Conservation (phyloP, 75 land plant species). For the Ceratopteris richardii region DNA sequence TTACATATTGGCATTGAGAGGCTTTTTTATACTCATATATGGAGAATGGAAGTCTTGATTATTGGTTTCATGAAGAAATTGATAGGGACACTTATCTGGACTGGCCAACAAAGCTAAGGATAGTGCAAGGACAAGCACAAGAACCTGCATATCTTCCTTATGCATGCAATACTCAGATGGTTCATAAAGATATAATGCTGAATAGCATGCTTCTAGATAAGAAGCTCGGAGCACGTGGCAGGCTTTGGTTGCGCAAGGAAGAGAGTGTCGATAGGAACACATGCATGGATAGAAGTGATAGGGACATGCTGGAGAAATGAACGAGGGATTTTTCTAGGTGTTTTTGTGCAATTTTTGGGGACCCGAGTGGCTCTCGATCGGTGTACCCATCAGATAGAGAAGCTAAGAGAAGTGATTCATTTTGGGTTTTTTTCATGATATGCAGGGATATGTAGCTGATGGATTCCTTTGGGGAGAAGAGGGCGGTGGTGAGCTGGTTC, state of each 20-base stretch:
- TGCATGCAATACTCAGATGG: slow-evolving; percentile 51
- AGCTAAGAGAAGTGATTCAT: too few species aligned
- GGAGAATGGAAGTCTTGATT: slow-evolving; percentile 74
- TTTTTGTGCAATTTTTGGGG: too few species aligned
- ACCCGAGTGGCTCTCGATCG: too few species aligned
- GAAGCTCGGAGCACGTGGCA: slow-evolving; percentile 61
- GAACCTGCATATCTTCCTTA: slow-evolving; percentile 64
- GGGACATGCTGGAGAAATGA: too few species aligned
- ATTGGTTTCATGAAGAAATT: slow-evolving; percentile 59
- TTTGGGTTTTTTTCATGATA: too few species aligned
- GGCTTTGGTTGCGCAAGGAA: slow-evolving; percentile 72
- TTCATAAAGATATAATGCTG: slow-evolving; percentile 67
- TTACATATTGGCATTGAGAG: slow-evolving; percentile 43
- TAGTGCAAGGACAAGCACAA: slow-evolving; percentile 53
- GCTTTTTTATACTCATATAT: slow-evolving; percentile 59
- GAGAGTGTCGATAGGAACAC: slow-evolving; percentile 50
- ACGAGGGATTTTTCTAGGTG: too few species aligned
- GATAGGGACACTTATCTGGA: slow-evolving; percentile 36
- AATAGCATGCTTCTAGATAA: slow-evolving; percentile 68
- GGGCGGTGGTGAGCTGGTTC: too few species aligned
- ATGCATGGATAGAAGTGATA: slow-evolving; percentile 61
- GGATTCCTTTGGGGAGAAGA: too few species aligned
- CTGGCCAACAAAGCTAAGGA: slow-evolving; percentile 43
- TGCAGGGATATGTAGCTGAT: too few species aligned
- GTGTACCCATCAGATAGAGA: too few species aligned